These are phyloP conservation scores for Rhypophila decipiens DNA, from an alignment of 495 filamentous ascomycete genomes.

Conservation along the genomic window DNA sequence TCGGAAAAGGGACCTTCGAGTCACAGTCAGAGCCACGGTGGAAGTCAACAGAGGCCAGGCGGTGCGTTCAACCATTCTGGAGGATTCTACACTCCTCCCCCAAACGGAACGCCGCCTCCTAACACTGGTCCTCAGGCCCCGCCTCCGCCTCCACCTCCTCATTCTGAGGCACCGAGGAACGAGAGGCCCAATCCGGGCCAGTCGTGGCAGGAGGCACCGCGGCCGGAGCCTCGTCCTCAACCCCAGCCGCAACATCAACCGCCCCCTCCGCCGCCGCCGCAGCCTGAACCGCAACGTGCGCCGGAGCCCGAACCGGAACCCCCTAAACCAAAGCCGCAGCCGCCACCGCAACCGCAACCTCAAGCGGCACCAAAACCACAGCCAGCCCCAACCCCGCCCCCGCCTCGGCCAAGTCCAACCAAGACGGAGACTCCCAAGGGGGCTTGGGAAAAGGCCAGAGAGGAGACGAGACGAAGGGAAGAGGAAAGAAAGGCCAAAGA, in stretches of 20 bases:
- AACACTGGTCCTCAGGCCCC: constrained; percentile 33
- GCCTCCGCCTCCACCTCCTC: constrained; percentile 28
- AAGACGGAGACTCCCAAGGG: constrained; percentile 33
- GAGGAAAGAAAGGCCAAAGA: constrained; percentile 54
- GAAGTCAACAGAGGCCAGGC: neutral
- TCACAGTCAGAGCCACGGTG: neutral
- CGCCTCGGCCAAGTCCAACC: constrained; percentile 17
- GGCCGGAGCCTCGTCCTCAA: constrained; percentile 1
- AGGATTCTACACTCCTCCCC: constrained; percentile 23
- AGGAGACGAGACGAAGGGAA: constrained; percentile 58
- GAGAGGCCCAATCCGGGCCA: constrained; percentile 25
- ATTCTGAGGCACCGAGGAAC: constrained; percentile 19
- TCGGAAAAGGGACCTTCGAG: neutral
- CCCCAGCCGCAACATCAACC: constrained; percentile 1
- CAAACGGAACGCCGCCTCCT: constrained; percentile 30
- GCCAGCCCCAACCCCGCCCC: constrained; percentile 15
- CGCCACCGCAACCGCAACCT: neutral
- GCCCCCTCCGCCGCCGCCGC: neutral
- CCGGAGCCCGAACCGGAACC: constrained; percentile 15
- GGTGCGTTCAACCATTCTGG: constrained; percentile 16
- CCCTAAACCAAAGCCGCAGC: constrained; percentile 16
- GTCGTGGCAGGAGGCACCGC: constrained; percentile 34
- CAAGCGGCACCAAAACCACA: constrained; percentile 19
- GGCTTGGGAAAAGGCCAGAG: constrained; percentile 64
- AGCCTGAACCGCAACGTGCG: constrained; percentile 2